Base-by-base conservation (phyloP, 768 basidiomycete genomes). In the Suillus clintonianus region DNA sequence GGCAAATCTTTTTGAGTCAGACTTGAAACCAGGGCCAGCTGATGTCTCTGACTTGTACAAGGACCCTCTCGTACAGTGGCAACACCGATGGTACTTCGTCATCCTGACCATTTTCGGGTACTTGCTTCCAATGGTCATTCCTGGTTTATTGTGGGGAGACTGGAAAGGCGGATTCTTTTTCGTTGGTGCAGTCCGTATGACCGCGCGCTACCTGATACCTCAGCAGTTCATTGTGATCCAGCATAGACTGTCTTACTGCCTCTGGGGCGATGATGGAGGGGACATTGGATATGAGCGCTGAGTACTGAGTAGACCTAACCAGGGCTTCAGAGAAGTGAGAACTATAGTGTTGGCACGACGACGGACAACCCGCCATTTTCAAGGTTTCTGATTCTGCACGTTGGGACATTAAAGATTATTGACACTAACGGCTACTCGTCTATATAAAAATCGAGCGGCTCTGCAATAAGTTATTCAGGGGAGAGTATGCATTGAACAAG, bases 141-240 rank as follows among this genome's bases (percentile, higher is more conserved):
- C 91, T 54, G 91, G 90, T 8, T 63, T 91, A 36, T 71, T 87
- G 10, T 92, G 91, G 85, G 81, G 83, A 43, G 92, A 95, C 75
- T 92, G 87, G 88, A 68, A 78, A 67, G 92, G 92, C 47, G 92
- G 91, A 0, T 83, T 90, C 72, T 94, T 84, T 75, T 91, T 90
- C 67, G 86, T 88, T 50, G 89, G 86, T n/a, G 87, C 88, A 2
- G 71, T 88, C 60, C 83, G 92, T 45, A 76, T 95, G 67, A 85
- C 86, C 5, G 82, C 92, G 67, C 78, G 80, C 71, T 89, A 88
- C 79, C 77, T 51, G 50, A 17, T 87, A 64, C 90, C 89, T 5
- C 77, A 79, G 30, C 86, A 89, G 65, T 66, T 89, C 51, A 70
- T 77, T 60, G 81, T 83, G 67, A 78, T 90, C 68, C 78, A 79